These are phyloP conservation scores for Xylaria venustula DNA, from an alignment of 495 filamentous ascomycete species.

Conservation along the genomic window DNA sequence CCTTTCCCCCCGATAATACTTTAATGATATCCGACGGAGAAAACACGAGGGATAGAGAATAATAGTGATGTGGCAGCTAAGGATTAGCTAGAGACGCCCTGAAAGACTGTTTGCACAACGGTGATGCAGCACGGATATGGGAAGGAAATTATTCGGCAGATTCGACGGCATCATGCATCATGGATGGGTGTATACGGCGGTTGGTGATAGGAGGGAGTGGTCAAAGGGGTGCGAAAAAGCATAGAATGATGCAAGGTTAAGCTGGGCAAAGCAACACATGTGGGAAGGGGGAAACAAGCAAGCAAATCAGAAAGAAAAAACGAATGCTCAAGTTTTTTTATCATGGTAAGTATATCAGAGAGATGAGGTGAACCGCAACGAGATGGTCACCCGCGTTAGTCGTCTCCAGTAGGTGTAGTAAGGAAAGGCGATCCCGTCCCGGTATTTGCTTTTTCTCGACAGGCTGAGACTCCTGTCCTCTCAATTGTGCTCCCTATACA, in stretches of 20 bases:
- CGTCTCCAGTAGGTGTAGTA: conserved; percentile 7
- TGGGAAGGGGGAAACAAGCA: conserved; percentile 9
- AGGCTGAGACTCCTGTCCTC: conserved; percentile 6
- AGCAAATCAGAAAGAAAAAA: neutral
- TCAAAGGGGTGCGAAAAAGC: conserved; percentile 8
- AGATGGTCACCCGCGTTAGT: conserved; percentile 9
- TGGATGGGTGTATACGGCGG: conserved; percentile 25
- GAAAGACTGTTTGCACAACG: conserved; percentile 43
- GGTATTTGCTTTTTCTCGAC: conserved; percentile 16
- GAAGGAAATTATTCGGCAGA: conserved; percentile 37
- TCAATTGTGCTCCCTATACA: neutral
- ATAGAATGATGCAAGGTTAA: neutral
- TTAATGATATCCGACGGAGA: conserved; percentile 17
- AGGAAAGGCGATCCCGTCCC: neutral
- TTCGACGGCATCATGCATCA: conserved; percentile 44
- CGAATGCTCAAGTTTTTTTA: conserved; percentile 7
- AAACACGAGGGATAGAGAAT: conserved; percentile 18
- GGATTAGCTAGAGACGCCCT: conserved; percentile 39
- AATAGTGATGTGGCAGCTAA: conserved; percentile 43
- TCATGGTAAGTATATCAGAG: conserved; percentile 9
- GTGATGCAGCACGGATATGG: conserved; percentile 37
- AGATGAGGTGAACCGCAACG: conserved; percentile 5
- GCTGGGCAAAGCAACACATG: conserved; percentile 11
- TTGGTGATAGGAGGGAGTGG: conserved; percentile 9
- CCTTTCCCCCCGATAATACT: conserved; percentile 3